Evolutionary conservation across 164 flowering plant species (phyloP).

Genomic region (Aristolochia fimbriata): DNA sequence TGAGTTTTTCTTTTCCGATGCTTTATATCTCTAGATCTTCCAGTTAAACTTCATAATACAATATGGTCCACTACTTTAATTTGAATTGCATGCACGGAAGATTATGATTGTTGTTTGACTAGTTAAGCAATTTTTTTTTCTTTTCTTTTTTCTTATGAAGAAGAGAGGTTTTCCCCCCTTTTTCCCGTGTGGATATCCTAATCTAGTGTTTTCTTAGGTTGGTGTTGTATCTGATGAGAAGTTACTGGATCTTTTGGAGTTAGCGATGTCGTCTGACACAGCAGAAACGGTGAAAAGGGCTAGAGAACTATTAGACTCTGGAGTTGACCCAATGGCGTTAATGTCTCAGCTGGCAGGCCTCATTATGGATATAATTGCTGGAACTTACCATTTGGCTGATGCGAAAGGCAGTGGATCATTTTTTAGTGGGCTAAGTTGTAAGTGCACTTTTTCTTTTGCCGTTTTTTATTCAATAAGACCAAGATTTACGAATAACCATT

Average conservation of each 20-base stretch:
- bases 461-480: too few relatives aligned
- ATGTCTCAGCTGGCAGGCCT: conserved; percentile 96
- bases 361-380: conserved; percentile 96
- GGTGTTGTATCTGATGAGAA: conserved; percentile 96
- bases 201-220: conserved; percentile 29
- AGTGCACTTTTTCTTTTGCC: conserved; percentile 18
- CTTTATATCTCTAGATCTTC: background rate
- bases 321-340: conserved; percentile 84
- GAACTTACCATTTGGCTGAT: conserved; percentile 50
- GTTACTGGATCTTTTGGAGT: conserved; percentile 76
- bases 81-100: too few relatives aligned
- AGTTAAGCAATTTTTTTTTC: too few relatives aligned
- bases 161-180: background rate
- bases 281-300: conserved; percentile 92
- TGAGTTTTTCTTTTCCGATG: conserved; percentile 29
- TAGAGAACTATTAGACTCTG: conserved; percentile 83
- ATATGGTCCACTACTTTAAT: too few relatives aligned
- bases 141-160: background rate
- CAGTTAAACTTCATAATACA: background rate
- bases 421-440: conserved; percentile 55
- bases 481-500: too few relatives aligned
- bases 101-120: too few relatives aligned
- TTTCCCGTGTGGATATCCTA: too few relatives aligned
- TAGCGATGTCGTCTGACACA: conserved; percentile 92
- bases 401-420: conserved; percentile 28